Evolutionary conservation across 1,139 yeast species (phyloP), one percentile per base, ranked within the genome.

Genomic region (Blastobotrys illinoisensis): DNA sequence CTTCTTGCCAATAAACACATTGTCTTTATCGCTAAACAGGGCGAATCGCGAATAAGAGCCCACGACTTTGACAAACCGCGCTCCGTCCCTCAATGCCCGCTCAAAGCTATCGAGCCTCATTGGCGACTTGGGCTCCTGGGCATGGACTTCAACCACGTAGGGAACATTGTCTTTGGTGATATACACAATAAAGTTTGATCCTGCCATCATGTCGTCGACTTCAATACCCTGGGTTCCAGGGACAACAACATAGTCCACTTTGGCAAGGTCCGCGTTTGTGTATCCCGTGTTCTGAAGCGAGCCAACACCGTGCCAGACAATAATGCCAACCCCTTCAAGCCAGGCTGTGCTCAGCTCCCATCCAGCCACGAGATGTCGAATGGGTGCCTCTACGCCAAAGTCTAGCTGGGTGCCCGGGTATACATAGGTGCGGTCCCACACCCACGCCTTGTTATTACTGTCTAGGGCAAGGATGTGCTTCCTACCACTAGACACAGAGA

Each of bases 381-480:
- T 48, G 1, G 49, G 46, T 16, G 40, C 40, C 3, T 32, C 40
- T n/a, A 32, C 40, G 4, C 82, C 73, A 6, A 71, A 70, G 51
- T 68, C 26, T 44, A 86, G 59, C 48, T 67, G 68, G 1, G 82
- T 76, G 0, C 89, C 93, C 2, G 60, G 61, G 6, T 51, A 55
- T 6, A 56, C 58, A 52, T 57, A 64, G 9, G 63, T 54, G 44
- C 53, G 48, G 50, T 86, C 95, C 91, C 93, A 86, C 0, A 82
- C 74, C 75, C 82, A 85, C 1, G 86, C 61, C 9, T 72, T 67
- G 47, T 80, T 78, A 1, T 70, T 54, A n/a, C 74, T 71, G 60
- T 83, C 88, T 51, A 86, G 67, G 0, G 85, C 93, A 11, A 86
- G 68, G 49, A 86, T 76, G 66, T 85, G 91, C 47, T 79, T 75